Evolutionary conservation across 768 basidiomycete species (phyloP).

Genomic region (Cystoderma amianthinum): DNA sequence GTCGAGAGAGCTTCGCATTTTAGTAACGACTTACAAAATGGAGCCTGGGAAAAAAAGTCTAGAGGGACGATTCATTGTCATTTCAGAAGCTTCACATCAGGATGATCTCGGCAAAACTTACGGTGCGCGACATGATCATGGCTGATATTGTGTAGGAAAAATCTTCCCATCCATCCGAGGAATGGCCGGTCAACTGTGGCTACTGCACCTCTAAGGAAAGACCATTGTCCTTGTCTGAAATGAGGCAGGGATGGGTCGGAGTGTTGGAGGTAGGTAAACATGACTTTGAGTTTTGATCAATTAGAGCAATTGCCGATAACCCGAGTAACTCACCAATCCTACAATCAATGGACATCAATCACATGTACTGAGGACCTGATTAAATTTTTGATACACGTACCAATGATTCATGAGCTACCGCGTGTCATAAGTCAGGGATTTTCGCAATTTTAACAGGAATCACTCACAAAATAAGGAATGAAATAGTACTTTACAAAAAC

Average conservation of each 20-base stretch:
- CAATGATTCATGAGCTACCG: neutral
- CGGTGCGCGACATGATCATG: slow-evolving; percentile 33
- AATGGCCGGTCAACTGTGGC: slow-evolving; percentile 47
- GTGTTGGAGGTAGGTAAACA: slow-evolving; percentile 50
- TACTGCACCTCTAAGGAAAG: slow-evolving; percentile 44
- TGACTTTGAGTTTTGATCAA: slow-evolving; percentile 20
- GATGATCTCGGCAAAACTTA: too few species aligned
- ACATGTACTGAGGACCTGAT: neutral
- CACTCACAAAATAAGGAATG: neutral
- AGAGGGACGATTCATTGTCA: neutral
- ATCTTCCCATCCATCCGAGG: slow-evolving; percentile 45
- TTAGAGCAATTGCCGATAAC: too few species aligned
- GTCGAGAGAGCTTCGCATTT: neutral
- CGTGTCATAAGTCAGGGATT: too few species aligned
- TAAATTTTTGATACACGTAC: neutral
- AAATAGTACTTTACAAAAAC: neutral
- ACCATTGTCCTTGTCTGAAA: slow-evolving; percentile 41
- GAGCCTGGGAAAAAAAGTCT: slow-evolving; percentile 40
- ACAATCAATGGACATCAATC: neutral
- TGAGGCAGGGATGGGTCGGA: slow-evolving; percentile 50
- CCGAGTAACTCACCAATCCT: neutral
- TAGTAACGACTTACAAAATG: slow-evolving; percentile 27
- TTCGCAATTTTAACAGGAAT: too few species aligned
- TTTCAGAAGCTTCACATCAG: too few species aligned
- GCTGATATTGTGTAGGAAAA: slow-evolving; percentile 48